phyloP scores from a whole-genome alignment of 148 eudicot species.

The Simmondsia chinensis region DNA sequence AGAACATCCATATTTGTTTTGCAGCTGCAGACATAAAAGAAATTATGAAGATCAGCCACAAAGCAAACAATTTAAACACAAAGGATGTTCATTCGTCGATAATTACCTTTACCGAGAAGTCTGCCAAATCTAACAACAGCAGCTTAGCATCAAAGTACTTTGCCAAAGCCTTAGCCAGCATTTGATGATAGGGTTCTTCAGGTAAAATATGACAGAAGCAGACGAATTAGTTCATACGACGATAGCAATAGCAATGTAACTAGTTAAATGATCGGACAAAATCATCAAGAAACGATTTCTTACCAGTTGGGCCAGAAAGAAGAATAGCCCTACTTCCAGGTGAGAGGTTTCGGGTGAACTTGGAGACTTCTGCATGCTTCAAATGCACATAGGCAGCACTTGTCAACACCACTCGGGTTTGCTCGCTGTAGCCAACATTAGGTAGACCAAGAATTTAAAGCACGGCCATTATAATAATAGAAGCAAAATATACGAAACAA shows the following conservation, averaged over 20 bases:
- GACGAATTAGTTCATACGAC: too few relatives aligned
- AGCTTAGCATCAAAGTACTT: conserved; percentile 76
- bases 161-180: conserved; percentile 82
- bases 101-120: conserved; percentile 75
- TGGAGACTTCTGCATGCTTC: conserved; percentile 81
- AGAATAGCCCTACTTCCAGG: conserved; percentile 92
- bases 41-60: background rate
- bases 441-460: too few relatives aligned
- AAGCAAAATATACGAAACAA: too few relatives aligned
- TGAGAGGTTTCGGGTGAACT: conserved; percentile 75
- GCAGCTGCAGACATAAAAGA: conserved; percentile 90
- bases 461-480: too few relatives aligned
- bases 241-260: background rate
- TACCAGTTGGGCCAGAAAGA: conserved; percentile 94
- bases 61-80: background rate
- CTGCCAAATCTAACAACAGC: conserved; percentile 63
- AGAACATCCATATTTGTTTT: conserved; percentile 67
- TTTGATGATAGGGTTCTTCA: conserved; percentile 74
- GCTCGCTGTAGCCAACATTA: conserved; percentile 56
- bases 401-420: conserved; percentile 59
- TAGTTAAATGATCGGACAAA: background rate
- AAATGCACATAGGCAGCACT: conserved; percentile 93
- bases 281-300: conserved; percentile 5
- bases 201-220: conserved; percentile 1
- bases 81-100: background rate